A percentile compares a stretch with the other conserved stretches of the same genome.
Conservation (phyloP, 768 basidiomycete species). For the Crepidotus variabilis region DNA sequence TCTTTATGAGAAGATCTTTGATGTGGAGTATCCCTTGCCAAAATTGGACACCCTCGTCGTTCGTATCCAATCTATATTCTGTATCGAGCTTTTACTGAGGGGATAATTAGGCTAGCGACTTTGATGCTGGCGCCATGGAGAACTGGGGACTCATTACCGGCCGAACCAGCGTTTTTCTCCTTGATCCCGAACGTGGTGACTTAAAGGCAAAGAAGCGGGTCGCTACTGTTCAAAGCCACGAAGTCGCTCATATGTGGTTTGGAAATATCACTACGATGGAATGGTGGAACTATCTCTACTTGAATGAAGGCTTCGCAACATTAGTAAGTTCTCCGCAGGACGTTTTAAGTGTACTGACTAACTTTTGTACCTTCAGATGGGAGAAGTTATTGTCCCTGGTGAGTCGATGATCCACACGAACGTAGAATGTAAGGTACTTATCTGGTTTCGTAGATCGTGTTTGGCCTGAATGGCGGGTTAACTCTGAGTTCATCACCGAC, state of each 20-base stretch:
- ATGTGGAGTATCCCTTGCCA: slow-evolving; percentile 83
- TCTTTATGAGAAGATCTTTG: slow-evolving; percentile 89
- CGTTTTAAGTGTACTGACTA: slow-evolving; percentile 16
- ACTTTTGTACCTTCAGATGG: slow-evolving; percentile 49
- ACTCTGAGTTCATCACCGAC: slow-evolving; percentile 75
- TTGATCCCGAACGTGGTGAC: slow-evolving; percentile 74
- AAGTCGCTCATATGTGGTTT: slow-evolving; percentile 88
- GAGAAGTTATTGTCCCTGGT: slow-evolving; percentile 83
- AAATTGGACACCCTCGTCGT: slow-evolving; percentile 93
- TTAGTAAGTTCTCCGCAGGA: slow-evolving; percentile 37
- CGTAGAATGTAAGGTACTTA: background rate
- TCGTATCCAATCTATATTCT: slow-evolving; percentile 19
- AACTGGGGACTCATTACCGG: slow-evolving; percentile 95
- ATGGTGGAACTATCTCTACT: slow-evolving; percentile 86
- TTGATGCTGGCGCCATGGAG: slow-evolving; percentile 92
- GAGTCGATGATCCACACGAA: slow-evolving; percentile 17
- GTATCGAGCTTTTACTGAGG: background rate
- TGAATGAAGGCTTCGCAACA: slow-evolving; percentile 89
- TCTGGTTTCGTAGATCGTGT: slow-evolving; percentile 35
- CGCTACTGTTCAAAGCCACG: slow-evolving; percentile 77
- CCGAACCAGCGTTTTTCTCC: slow-evolving; percentile 73
- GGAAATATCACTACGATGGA: slow-evolving; percentile 93
- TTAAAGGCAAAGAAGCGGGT: slow-evolving; percentile 76
- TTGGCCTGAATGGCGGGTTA: slow-evolving; percentile 84
- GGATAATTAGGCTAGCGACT: slow-evolving; percentile 63